Conservation (phyloP, 1,284 basidiomycete species). For the Apiotrichum mycotoxinovorans region DNA sequence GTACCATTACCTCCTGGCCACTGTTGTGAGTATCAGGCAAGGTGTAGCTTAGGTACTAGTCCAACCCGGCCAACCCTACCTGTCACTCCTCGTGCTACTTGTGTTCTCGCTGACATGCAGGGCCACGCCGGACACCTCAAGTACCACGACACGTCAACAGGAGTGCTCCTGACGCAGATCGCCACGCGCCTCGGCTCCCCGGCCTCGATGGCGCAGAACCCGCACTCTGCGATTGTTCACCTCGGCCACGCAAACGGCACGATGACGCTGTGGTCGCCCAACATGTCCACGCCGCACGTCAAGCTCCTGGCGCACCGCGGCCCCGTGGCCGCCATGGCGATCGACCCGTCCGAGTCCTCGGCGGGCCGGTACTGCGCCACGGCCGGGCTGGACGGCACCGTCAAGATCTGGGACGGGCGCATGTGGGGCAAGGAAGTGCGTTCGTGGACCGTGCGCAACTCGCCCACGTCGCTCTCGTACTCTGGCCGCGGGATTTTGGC, state of each 20-base stretch:
- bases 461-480: slow-evolving; percentile 51
- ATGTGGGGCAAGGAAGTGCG: slow-evolving; percentile 87
- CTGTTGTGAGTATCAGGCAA: slow-evolving; percentile 64
- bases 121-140: slow-evolving; percentile 86
- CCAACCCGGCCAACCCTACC: too few species aligned
- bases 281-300: slow-evolving; percentile 83
- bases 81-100: neutral
- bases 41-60: too few species aligned
- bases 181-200: slow-evolving; percentile 87
- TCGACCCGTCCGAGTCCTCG: slow-evolving; percentile 67
- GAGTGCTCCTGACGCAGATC: slow-evolving; percentile 79
- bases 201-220: slow-evolving; percentile 83
- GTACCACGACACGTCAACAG: slow-evolving; percentile 96
- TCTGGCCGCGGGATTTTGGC: slow-evolving; percentile 75
- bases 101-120: slow-evolving; percentile 46
- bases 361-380: slow-evolving; percentile 90
- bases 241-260: slow-evolving; percentile 80
- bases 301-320: slow-evolving; percentile 88
- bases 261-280: slow-evolving; percentile 95
- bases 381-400: slow-evolving; percentile 76
- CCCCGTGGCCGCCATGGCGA: slow-evolving; percentile 72
- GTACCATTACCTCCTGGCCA: slow-evolving; percentile 91
- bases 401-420: slow-evolving; percentile 93
- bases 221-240: slow-evolving; percentile 86
- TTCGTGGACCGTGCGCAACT: slow-evolving; percentile 67